Evolutionary conservation across 2,329 filamentous ascomycete species (phyloP).

Genomic region (Claviceps paspali): DNA sequence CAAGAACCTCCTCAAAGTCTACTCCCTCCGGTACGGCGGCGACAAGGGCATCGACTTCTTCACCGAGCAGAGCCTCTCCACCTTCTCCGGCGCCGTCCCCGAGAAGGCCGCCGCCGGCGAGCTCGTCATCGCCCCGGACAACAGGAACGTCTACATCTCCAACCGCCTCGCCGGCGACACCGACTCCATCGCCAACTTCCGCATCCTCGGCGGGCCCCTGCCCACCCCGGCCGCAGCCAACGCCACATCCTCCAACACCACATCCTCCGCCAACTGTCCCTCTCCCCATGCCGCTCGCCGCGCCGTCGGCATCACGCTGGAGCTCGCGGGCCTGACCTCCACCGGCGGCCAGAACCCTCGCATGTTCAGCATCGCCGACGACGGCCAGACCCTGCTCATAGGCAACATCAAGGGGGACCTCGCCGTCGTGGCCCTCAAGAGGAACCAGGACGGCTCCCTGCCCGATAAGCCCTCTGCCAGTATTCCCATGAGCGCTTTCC

Average conservation of each 20-base stretch:
- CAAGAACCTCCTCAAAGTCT: conserved; percentile 28
- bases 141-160: conserved; percentile 32
- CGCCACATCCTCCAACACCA: too few relatives aligned
- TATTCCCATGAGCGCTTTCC: conserved; percentile 12
- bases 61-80: conserved; percentile 22
- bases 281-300: conserved; percentile 7
- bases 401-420: conserved; percentile 28
- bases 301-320: conserved; percentile 14
- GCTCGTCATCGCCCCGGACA: conserved; percentile 25
- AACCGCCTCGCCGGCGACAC: conserved; percentile 32
- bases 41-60: conserved; percentile 20
- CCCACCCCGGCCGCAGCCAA: background rate
- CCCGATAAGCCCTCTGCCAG: conserved; percentile 13
- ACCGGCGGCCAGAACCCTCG: conserved; percentile 26
- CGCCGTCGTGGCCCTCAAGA: conserved; percentile 24
- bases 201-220: conserved; percentile 10
- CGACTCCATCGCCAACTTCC: conserved; percentile 34
- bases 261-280: background rate
- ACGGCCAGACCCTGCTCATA: conserved; percentile 26
- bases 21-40: conserved; percentile 22
- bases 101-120: conserved; percentile 30
- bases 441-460: conserved; percentile 14
- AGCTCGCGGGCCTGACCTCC: conserved; percentile 18
- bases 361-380: conserved; percentile 27
- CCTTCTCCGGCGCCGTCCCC: conserved; percentile 19